Evolutionary conservation across 139 green algal genomes (phyloP), one percentile per base, ranked within the genome.

Genomic region (Chara braunii): DNA sequence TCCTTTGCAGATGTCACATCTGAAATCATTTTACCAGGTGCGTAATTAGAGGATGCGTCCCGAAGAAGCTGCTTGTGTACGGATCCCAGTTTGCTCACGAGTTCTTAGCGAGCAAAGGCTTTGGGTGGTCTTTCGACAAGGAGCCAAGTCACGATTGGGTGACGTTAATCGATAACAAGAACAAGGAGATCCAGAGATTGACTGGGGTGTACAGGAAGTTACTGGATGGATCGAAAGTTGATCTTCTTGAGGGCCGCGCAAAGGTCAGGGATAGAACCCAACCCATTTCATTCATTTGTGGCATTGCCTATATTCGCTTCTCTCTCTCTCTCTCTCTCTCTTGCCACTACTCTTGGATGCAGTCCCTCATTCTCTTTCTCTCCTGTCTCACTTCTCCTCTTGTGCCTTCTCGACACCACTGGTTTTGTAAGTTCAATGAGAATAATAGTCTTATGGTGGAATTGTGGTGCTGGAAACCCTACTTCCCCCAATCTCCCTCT

Each of bases 1-100:
- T n/a, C n/a, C n/a, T n/a, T n/a, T n/a, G n/a, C n/a, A n/a, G n/a
- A n/a, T n/a, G n/a, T n/a, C n/a, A n/a, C n/a, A n/a, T n/a, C n/a
- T n/a, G n/a, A n/a, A n/a, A n/a, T n/a, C n/a, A n/a, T 48, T 18
- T 48, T 5, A 30, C 22, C 64, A 74, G 64, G 9, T 96, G 93
- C 74, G 93, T 99, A 14, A 88, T 99, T 65, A 83, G 93, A 4
- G 93, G 93, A 30, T 99, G 93, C 75, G 92, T 99, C 45, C 93
- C 93, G 26, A 99, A 99, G 80, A 99, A 99, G 83, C 83, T 99
- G 3, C 83, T 99, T 51, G 91, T 98, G 55, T 99, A 76, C 63
- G 67, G 58, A 18, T 88, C 81, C 1, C 71, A 86, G 37, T 99
- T 91, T 64, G 54, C 82, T 23, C 82, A 90, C 9, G 64, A 86